phyloP scores from a whole-genome alignment of 768 basidiomycete genomes.

The Glaciozyma martinii region DNA sequence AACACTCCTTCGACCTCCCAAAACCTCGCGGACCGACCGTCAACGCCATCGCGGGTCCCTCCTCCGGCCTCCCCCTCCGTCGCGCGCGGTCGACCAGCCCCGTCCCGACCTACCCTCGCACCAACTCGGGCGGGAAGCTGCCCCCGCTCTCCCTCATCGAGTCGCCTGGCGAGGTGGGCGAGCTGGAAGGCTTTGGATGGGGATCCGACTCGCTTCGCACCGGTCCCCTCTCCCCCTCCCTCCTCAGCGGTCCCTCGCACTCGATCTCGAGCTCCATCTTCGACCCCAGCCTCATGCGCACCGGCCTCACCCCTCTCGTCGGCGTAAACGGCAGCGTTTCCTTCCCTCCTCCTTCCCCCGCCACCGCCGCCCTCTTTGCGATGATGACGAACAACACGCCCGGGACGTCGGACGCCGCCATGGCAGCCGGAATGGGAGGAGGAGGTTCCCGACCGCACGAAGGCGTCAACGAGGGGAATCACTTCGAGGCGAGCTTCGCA shows the following conservation, averaged over 20 bases:
- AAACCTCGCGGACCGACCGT: conserved; percentile 7
- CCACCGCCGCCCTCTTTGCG: conserved; percentile 83
- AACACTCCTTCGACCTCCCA: background rate
- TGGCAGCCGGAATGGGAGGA: conserved; percentile 8
- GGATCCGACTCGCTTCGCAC: conserved; percentile 67
- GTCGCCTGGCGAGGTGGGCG: conserved; percentile 46
- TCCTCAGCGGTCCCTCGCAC: conserved; percentile 74
- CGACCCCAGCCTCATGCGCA: conserved; percentile 57
- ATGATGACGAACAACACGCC: conserved; percentile 62
- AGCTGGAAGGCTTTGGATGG: conserved; percentile 51
- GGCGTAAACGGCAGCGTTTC: conserved; percentile 36
- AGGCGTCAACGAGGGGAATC: conserved; percentile 29
- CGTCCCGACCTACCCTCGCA: conserved; percentile 9
- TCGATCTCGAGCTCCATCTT: conserved; percentile 45
- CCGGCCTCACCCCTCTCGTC: conserved; percentile 65
- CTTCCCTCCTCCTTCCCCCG: conserved; percentile 76
- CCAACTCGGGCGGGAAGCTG: conserved; percentile 44
- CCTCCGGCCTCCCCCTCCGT: background rate
- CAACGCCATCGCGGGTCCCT: conserved; percentile 12
- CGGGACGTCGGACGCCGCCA: conserved; percentile 18
- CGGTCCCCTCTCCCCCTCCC: conserved; percentile 89
- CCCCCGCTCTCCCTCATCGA: conserved; percentile 73
- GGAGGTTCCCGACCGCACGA: conserved; percentile 29
- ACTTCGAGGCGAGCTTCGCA: conserved; percentile 31
- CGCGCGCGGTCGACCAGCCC: conserved; percentile 25